Conservation (phyloP, 805 yeast species). For the Suhomyces kilbournensis region DNA sequence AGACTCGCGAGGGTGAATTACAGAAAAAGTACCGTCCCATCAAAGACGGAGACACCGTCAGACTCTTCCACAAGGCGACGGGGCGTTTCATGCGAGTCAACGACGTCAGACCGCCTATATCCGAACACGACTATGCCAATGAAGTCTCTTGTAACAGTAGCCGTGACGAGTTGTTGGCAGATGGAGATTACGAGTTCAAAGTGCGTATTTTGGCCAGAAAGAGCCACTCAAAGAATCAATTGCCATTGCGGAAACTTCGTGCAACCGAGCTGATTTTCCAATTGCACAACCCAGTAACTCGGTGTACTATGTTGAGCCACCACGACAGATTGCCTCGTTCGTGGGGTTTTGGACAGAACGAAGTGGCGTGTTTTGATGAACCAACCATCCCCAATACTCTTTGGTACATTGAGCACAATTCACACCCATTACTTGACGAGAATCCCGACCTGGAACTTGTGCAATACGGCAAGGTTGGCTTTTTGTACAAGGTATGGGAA, state of each 20-base stretch:
- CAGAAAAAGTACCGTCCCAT: conserved; percentile 33
- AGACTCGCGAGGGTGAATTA: conserved; percentile 39
- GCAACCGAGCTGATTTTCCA: conserved; percentile 71
- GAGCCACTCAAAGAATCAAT: conserved; percentile 28
- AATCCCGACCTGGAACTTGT: conserved; percentile 18
- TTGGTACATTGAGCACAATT: conserved; percentile 71
- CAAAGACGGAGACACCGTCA: conserved; percentile 54
- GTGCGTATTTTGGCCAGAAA: conserved; percentile 44
- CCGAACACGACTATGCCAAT: conserved; percentile 85
- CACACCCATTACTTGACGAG: conserved; percentile 46
- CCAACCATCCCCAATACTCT: conserved; percentile 66
- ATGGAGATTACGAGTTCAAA: conserved; percentile 67
- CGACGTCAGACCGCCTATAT: conserved; percentile 78
- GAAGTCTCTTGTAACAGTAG: conserved; percentile 78
- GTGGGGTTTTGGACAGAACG: conserved; percentile 85
- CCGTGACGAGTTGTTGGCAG: conserved; percentile 54
- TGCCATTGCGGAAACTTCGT: conserved; percentile 36
- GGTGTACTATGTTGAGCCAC: conserved; percentile 75
- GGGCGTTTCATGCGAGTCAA: conserved; percentile 67
- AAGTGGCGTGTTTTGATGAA: conserved; percentile 78
- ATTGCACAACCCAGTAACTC: conserved; percentile 61
- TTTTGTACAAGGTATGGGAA: conserved; percentile 52
- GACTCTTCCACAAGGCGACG: conserved; percentile 69
- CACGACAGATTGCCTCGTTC: conserved; percentile 62
- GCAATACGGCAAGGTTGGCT: conserved; percentile 31